Percentiles rank a stretch among this genome's conserved stretches.
These are phyloP conservation scores for Atkinsonella texensis DNA, from an alignment of 2,329 filamentous ascomycete genomes.

Conservation along the genomic window DNA sequence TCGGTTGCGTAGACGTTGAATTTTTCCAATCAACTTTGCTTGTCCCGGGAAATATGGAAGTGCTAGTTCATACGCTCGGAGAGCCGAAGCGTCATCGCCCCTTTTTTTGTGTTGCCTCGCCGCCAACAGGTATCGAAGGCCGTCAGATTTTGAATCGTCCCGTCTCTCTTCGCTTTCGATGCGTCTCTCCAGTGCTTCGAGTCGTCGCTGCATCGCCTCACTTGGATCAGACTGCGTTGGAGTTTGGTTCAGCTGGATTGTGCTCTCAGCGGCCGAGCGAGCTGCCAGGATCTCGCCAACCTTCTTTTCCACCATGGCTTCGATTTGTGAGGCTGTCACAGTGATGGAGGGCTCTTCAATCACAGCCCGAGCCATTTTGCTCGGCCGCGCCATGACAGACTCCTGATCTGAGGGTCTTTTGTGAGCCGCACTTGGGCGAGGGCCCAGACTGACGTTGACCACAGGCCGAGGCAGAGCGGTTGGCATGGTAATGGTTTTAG, in stretches of 20 bases:
- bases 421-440: conserved; percentile 8
- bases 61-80: conserved; percentile 79
- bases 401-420: conserved; percentile 35
- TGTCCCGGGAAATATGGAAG: conserved; percentile 79
- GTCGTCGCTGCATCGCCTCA: conserved; percentile 65
- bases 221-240: conserved; percentile 42
- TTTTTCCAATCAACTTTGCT: conserved; percentile 61
- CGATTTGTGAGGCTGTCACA: conserved; percentile 64
- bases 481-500: conserved; percentile 11
- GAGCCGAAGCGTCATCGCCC: conserved; percentile 64
- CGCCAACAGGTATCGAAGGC: conserved; percentile 76
- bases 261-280: conserved; percentile 39
- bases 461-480: conserved; percentile 20
- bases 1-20: conserved; percentile 46
- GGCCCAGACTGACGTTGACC: conserved; percentile 15
- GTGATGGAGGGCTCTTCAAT: conserved; percentile 24
- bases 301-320: conserved; percentile 85
- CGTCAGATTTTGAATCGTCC: conserved; percentile 68
- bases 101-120: conserved; percentile 81
- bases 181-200: conserved; percentile 78
- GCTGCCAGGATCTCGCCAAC: conserved; percentile 80
- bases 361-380: conserved; percentile 33
- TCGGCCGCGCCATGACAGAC: conserved; percentile 26
- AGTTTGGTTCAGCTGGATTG: conserved; percentile 21
- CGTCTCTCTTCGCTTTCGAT: conserved; percentile 51